Base-by-base conservation (phyloP, 2,329 filamentous ascomycete species). In the Biscogniauxia sp. region DNA sequence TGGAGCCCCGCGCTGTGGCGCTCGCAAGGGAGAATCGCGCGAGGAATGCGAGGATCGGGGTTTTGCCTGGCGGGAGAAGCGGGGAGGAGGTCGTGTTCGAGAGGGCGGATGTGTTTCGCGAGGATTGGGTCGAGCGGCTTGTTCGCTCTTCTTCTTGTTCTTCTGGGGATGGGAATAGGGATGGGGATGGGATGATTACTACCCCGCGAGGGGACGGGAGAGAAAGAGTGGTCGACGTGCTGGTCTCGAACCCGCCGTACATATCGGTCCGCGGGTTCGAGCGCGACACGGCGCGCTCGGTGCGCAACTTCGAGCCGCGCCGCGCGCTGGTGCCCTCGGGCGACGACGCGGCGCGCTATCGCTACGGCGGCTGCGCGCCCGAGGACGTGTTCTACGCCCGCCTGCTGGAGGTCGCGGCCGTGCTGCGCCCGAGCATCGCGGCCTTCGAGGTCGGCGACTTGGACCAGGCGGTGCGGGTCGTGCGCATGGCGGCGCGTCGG, bases 201-300 rank as follows among this genome's bases (percentile, higher is more conserved):
- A 3, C 20, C 23, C 51, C 19, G 15, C 8, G 4, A 45, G 7
- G 66, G 45, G 2, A 32, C 23, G 11, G 15, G 23, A 20, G 19
- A 53, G 23, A 3, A 28, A 9, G 45, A 2, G 6, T 23, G 26
- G 8, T 17, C 19, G 88, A 96, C 63, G 77, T 98, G 3, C 76
- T 99, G 1, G 84, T 95, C 41, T 90, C 90, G 1, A 99, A 99
- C 70, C 95, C 95, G 17, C 95, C 95, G 0, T 98, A 98, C 73
- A 88, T 98, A 55, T 96, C 93, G 1, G 77, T 80, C 0, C 66
- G 72, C 49, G 84, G 84, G 7, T 93, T 91, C 69, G 75, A 80
- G 49, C 81, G 76, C 49, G 84, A 85, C 19, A 93, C 89, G 1
- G 80, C 82, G 1, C 84, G 87, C 25, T 94, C 91, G 13, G 94